Evolutionary conservation across 2,329 filamentous ascomycete genomes (phyloP), one percentile per base, ranked within the genome.

Genomic region (Penicillium sp.): DNA sequence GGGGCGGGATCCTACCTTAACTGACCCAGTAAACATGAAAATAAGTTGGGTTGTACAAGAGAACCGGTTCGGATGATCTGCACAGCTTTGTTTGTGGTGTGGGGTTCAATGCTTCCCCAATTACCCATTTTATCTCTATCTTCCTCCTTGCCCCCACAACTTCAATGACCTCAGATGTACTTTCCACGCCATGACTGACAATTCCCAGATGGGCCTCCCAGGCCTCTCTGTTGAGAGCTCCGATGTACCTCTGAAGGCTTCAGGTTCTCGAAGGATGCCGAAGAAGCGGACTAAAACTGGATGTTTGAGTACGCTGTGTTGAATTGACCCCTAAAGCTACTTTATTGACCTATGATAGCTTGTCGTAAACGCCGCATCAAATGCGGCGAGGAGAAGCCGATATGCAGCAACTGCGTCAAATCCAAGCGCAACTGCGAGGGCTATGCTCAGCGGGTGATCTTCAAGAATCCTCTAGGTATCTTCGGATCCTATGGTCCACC

Each of bases 291-390:
- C 90, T 42, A 96, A 96, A 72, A 95, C 90, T 2, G 90, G 90
- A 11, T 96, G 90, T 66, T 71, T 95, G 50, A 96, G 86, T 89
- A 77, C 68, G 85, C 76, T 40, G 38, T 37, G 34, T 11, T n/a
- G 13, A n/a, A 14, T 7, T 20, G 6, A 14, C 6, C 18, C 29
- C 7, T 5, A 11, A 29, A 3, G 9, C 31, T 18, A 34, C 18
- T 9, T 35, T 4, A 46, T 49, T 55, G 42, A 51, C 58, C n/a
- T 23, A 27, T 27, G 40, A 46, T 54, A 90, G 87, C 93, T 47
- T 98, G 93, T 71, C 86, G 93, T 54, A 91, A 87, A 70, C 85
- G 93, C 43, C 86, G 93, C 52, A 97, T 98, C 70, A 98, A 97
- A 71, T 98, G 93, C 68, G 93, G 93, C 52, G 93, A 97, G 67